Conservation (phyloP, 1,284 basidiomycete species). For the Ustilago loliicola region DNA sequence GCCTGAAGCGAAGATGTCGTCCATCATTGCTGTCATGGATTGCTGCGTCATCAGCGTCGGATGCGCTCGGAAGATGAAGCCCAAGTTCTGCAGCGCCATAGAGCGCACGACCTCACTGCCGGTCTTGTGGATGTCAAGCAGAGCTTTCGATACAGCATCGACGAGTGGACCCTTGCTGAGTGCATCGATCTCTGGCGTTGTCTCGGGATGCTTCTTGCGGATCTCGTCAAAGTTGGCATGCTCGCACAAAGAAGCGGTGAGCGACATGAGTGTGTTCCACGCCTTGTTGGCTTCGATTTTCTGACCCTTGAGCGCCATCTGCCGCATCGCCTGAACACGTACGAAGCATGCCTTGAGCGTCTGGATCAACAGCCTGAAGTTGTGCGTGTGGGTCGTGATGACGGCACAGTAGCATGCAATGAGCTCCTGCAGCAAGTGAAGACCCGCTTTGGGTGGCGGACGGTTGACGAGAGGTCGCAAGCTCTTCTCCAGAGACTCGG, state of each 20-base stretch:
- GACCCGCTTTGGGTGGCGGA: conserved; percentile 71
- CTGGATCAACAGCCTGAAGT: conserved; percentile 81
- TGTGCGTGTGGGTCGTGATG: conserved; percentile 86
- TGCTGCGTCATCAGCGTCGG: conserved; percentile 87
- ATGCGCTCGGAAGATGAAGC: conserved; percentile 89
- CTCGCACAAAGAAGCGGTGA: conserved; percentile 79
- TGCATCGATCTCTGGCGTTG: conserved; percentile 39
- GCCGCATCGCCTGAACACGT: conserved; percentile 45
- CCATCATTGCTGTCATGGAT: conserved; percentile 86
- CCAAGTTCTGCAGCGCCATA: conserved; percentile 82
- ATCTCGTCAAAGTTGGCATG: conserved; percentile 87
- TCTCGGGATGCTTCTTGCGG: conserved; percentile 71
- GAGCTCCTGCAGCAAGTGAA: conserved; percentile 77
- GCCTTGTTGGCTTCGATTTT: conserved; percentile 48
- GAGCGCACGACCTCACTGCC: conserved; percentile 76
- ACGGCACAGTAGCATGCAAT: conserved; percentile 91
- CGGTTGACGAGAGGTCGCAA: conserved; percentile 85
- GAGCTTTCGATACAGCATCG: conserved; percentile 82
- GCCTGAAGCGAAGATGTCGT: conserved; percentile 81
- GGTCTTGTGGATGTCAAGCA: conserved; percentile 80
- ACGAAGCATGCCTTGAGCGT: conserved; percentile 71
- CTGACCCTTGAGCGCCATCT: conserved; percentile 33
- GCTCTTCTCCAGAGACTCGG: conserved; percentile 83
- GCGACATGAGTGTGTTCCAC: conserved; percentile 54
- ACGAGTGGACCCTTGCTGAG: conserved; percentile 77